These are phyloP conservation scores for Neurospora sp. DNA, from an alignment of 495 filamentous ascomycete species.

Conservation along the genomic window DNA sequence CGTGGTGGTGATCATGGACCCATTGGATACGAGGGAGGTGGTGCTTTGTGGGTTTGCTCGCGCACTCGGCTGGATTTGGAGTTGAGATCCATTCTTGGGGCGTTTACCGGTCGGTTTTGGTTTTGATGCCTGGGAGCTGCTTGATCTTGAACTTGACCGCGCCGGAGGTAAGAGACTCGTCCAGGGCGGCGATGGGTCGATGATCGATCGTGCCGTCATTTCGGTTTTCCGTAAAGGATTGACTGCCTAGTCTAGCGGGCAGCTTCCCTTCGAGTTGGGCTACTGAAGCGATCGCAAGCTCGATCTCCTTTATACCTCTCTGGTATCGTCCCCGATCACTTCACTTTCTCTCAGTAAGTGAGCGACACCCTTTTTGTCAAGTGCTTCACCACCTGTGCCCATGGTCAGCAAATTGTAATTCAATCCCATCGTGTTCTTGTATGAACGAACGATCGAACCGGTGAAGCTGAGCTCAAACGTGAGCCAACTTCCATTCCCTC, in stretches of 20 bases:
- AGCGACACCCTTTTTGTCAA: not conserved
- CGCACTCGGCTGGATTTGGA: not conserved
- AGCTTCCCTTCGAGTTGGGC: not conserved
- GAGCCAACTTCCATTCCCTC: not conserved
- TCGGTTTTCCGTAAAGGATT: not conserved
- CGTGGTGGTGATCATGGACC: not conserved
- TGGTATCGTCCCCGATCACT: not conserved
- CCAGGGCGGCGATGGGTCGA: not conserved
- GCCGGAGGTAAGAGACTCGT: not conserved
- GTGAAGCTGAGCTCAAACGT: not conserved
- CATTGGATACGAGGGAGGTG: not conserved
- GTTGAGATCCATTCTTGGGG: not conserved
- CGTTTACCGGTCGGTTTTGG: not conserved
- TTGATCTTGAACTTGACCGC: not conserved
- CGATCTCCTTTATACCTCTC: not conserved
- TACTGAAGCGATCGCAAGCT: not conserved
- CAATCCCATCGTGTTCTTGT: not conserved
- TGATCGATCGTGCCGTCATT: not conserved
- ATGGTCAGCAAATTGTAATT: not conserved
- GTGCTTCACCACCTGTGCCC: not conserved
- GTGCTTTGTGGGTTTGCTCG: not conserved
- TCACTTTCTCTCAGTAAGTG: not conserved
- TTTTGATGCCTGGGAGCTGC: not conserved
- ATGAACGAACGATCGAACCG: not conserved
- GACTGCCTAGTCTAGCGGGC: not conserved